These are phyloP conservation scores for Colletotrichum sp. DNA, from an alignment of 2,329 filamentous ascomycete genomes.

Conservation along the genomic window DNA sequence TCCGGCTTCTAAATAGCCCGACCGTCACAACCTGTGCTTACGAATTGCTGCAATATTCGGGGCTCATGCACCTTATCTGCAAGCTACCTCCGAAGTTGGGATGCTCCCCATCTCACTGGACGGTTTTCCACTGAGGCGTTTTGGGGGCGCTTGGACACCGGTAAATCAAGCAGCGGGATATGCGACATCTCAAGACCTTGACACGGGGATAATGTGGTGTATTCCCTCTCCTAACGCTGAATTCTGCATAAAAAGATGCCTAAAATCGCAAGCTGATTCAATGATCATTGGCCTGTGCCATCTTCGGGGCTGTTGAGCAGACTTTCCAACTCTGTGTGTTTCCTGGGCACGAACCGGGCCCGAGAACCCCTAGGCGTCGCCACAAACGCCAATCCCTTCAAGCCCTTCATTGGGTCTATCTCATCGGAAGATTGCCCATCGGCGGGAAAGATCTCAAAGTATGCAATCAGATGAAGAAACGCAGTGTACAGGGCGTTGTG, in stretches of 20 bases:
- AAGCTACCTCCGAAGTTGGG: not conserved
- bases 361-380: slow-evolving; percentile 17
- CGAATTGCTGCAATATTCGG: not conserved
- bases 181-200: not conserved
- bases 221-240: not conserved
- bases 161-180: not conserved
- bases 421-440: slow-evolving; percentile 4
- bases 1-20: not conserved
- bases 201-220: not conserved
- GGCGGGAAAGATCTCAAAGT: slow-evolving; percentile 45
- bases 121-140: not conserved
- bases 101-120: not conserved
- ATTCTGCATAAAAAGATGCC: not conserved
- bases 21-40: not conserved
- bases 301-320: not conserved
- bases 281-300: not conserved
- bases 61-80: not conserved
- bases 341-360: slow-evolving; percentile 20
- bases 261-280: not conserved
- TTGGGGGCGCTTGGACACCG: not conserved
- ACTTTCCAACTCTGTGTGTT: not conserved
- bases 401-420: slow-evolving; percentile 28
- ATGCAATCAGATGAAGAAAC: slow-evolving; percentile 52
- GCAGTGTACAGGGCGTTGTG: slow-evolving; percentile 57
- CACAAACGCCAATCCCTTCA: slow-evolving; percentile 27